These are phyloP conservation scores for Coniosporium tulheliwenetii DNA, from an alignment of 2,329 filamentous ascomycete species.

Conservation along the genomic window DNA sequence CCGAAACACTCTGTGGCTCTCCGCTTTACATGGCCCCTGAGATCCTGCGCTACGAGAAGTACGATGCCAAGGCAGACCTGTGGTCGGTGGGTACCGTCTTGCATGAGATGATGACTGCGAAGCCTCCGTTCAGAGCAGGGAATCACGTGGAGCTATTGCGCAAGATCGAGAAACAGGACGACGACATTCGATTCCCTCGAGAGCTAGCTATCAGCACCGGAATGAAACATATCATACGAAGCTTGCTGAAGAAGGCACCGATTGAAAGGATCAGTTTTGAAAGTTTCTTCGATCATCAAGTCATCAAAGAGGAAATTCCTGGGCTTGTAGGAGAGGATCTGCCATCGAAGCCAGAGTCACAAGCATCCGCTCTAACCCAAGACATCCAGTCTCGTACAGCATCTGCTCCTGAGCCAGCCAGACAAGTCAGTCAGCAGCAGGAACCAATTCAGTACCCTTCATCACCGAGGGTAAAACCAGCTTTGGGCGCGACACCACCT, in stretches of 20 bases:
- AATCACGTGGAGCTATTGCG: slow-evolving; percentile 91
- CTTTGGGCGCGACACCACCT: not conserved
- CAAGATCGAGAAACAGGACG: slow-evolving; percentile 80
- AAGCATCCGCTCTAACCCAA: slow-evolving; percentile 13
- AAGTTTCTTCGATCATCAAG: slow-evolving; percentile 63
- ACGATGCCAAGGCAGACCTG: slow-evolving; percentile 89
- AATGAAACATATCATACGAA: slow-evolving; percentile 67
- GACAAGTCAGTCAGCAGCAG: not conserved
- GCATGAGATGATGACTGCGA: slow-evolving; percentile 87
- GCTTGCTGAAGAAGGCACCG: slow-evolving; percentile 70
- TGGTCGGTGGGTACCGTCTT: slow-evolving; percentile 96
- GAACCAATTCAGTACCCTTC: too few species aligned
- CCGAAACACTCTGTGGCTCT: slow-evolving; percentile 91
- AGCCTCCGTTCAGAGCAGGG: slow-evolving; percentile 75
- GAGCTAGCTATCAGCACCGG: slow-evolving; percentile 56
- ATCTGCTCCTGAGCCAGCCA: slow-evolving; percentile 7
- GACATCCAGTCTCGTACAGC: slow-evolving; percentile 15
- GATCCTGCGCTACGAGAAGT: slow-evolving; percentile 91
- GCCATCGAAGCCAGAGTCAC: slow-evolving; percentile 14
- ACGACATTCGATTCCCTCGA: slow-evolving; percentile 68
- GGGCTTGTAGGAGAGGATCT: slow-evolving; percentile 66
- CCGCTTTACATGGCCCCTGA: slow-evolving; percentile 98
- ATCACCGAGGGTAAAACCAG: too few species aligned
- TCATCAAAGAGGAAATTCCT: slow-evolving; percentile 63
- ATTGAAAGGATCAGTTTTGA: slow-evolving; percentile 75